Base-by-base conservation (phyloP, 108 stramenopile genomes). In the Cyclotella atomus region DNA sequence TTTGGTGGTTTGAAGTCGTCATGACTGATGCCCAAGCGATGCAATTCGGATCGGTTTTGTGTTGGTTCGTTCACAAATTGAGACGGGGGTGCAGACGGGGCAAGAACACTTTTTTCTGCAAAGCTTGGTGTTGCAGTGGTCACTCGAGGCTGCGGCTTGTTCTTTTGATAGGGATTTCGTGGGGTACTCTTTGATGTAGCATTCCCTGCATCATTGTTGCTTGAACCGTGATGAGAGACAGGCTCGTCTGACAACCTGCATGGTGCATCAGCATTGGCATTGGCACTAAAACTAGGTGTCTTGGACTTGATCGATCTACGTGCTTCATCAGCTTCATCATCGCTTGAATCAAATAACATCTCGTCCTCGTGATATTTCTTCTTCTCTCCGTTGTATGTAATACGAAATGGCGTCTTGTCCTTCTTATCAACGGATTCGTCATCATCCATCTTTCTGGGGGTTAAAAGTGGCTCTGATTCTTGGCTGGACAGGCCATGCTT, bases 361-460 rank as follows among this genome's bases (percentile, higher is more conserved):
- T 70, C 76, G 1, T 57, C 69, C 10, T 33, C 35, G 16, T 14
- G 68, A 35, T 55, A 65, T 49, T 56, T 53, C 29, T 70, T 70
- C 64, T 57, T 70, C 35, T 77, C 69, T 30, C 69, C 41, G 47
- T 77, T 77, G 46, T 77, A 77, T 10, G 59, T 70, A 38, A 77
- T 65, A 52, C 67, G 38, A 62, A 69, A 66, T 53, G 49, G n/a
- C 25, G 65, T 50, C 55, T 52, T 47, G 45, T 71, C 43, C 41
- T 64, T 17, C n/a, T 52, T 19, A 32, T 14, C 1, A 32, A 32
- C 2, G 28, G 30, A 30, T 8, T 30, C 29, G 29, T 57, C 28
- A 32, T 57, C 56, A 15, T 57, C 12, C 29, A 30, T 10, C 30
- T 57, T n/a, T 57, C 1, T 30, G 0, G 56, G 56, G 28, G 56